Conservation (phyloP, 306 rosid species). For the Cicer chorassanicum region DNA sequence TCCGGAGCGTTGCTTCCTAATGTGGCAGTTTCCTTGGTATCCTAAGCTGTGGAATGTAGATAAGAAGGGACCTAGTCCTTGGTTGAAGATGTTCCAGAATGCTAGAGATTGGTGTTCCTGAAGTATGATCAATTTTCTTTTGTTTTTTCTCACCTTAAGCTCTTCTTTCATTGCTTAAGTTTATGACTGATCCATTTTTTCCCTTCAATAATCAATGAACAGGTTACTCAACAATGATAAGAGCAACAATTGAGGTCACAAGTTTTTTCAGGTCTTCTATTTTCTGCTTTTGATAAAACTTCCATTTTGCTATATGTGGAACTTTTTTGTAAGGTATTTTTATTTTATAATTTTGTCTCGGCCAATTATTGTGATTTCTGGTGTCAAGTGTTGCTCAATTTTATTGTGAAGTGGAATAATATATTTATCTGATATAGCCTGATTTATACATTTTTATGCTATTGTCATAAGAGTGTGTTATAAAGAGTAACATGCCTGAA, state of each 20-base stretch:
- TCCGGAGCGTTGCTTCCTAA: conserved; percentile 92
- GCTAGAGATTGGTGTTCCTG: conserved; percentile 59
- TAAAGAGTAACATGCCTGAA: no score
- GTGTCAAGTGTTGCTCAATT: not conserved
- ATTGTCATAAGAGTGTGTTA: no score
- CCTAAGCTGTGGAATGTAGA: conserved; percentile 87
- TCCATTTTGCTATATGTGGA: conserved; percentile 14
- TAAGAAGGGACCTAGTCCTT: conserved; percentile 85
- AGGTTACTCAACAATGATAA: conserved; percentile 15
- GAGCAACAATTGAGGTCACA: not conserved
- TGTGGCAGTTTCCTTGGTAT: conserved; percentile 97
- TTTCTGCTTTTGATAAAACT: conserved; percentile 1
- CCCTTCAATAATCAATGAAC: conserved; percentile 31
- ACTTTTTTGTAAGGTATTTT: conserved; percentile 25
- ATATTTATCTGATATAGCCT: no score
- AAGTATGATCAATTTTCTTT: conserved; percentile 22
- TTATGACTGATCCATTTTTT: not conserved
- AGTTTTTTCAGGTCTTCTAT: conserved; percentile 29
- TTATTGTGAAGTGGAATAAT: no score
- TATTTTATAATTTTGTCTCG: not conserved
- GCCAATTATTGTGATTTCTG: not conserved
- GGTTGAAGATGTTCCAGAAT: conserved; percentile 91
- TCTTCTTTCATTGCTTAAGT: conserved; percentile 25
- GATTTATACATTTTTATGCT: no score
- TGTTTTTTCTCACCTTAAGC: not conserved